A percentile compares a stretch with the other conserved stretches of the same genome.
Evolutionary conservation across 345 rosid genomes (phyloP).

Genomic region (Conringia planisiliqua): DNA sequence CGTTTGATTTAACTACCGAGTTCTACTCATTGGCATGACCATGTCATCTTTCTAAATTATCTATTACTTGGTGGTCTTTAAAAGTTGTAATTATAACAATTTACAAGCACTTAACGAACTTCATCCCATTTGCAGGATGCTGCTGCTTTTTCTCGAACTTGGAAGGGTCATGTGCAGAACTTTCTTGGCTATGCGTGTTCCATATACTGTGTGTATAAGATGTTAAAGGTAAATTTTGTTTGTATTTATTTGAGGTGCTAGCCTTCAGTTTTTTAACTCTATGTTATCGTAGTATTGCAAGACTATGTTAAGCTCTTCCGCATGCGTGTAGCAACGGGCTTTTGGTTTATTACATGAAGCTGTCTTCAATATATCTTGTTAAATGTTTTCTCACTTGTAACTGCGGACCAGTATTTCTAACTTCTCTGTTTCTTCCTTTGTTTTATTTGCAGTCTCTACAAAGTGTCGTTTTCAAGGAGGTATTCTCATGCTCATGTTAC

Average conservation of each 20-base stretch:
- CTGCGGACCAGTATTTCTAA: slow-evolving; percentile 13
- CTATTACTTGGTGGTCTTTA: slow-evolving; percentile 9
- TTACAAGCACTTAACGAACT: not conserved
- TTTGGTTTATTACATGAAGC: slow-evolving; percentile 4
- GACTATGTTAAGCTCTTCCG: not conserved
- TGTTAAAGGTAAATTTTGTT: slow-evolving; percentile 72
- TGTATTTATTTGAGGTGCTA: not conserved
- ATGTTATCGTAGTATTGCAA: not conserved
- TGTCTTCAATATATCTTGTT: not conserved
- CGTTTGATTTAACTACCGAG: not conserved
- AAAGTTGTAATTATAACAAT: not conserved
- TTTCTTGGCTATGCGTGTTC: slow-evolving; percentile 97
- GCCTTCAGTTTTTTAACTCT: not conserved
- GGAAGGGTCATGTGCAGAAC: slow-evolving; percentile 98
- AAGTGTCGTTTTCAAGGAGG: slow-evolving; percentile 99
- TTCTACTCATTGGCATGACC: slow-evolving; percentile 3
- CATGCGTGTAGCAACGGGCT: not conserved
- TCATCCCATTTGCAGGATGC: slow-evolving; percentile 65
- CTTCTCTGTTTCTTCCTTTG: slow-evolving; percentile 19
- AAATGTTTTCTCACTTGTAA: not conserved
- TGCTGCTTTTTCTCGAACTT: slow-evolving; percentile 95
- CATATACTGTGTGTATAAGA: slow-evolving; percentile 91
- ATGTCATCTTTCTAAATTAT: not conserved
- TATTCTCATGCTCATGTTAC: slow-evolving; percentile 29
- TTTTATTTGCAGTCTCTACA: slow-evolving; percentile 83